Conservation (phyloP, 768 basidiomycete genomes). For the Auriculariales sp. region DNA sequence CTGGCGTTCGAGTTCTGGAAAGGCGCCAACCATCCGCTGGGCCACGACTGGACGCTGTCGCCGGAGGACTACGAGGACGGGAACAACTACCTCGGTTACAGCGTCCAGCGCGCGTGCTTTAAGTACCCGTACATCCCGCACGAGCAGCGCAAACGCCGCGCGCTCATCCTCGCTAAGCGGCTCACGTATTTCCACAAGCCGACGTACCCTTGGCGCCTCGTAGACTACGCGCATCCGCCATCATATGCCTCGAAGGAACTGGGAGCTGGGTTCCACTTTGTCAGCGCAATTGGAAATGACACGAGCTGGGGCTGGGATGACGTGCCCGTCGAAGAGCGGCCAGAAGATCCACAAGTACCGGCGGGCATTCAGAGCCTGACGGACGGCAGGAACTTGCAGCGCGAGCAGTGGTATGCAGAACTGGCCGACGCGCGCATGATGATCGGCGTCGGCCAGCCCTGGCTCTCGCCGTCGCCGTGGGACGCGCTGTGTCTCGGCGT, state of each 20-base stretch:
- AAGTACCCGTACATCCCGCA: not conserved
- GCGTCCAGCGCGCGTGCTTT: slow-evolving; percentile 3
- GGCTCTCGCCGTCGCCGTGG: not conserved
- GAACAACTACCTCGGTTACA: slow-evolving; percentile 6
- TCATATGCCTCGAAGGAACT: not conserved
- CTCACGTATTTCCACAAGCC: slow-evolving; percentile 1
- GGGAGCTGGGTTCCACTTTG: not conserved
- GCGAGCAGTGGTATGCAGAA: not conserved
- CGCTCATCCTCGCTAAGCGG: slow-evolving; percentile 4
- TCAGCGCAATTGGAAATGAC: too few species aligned
- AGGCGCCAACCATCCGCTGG: not conserved
- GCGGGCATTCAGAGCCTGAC: not conserved
- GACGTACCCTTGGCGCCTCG: not conserved
- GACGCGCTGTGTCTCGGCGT: not conserved
- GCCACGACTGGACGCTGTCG: slow-evolving; percentile 2
- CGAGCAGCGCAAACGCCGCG: slow-evolving; percentile 2
- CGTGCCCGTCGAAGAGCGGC: not conserved
- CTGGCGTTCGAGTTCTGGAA: slow-evolving; percentile 3
- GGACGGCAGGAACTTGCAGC: not conserved
- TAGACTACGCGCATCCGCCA: not conserved
- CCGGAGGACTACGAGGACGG: slow-evolving; percentile 2
- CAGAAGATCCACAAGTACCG: not conserved
- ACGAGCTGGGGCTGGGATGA: not conserved
- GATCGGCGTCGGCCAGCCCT: not conserved
- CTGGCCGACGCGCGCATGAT: not conserved